A percentile compares a stretch with the other conserved stretches of the same genome.
These are phyloP conservation scores for Tetrahymena borealis DNA, from an alignment of 73 alveolate species.

Conservation along the genomic window DNA sequence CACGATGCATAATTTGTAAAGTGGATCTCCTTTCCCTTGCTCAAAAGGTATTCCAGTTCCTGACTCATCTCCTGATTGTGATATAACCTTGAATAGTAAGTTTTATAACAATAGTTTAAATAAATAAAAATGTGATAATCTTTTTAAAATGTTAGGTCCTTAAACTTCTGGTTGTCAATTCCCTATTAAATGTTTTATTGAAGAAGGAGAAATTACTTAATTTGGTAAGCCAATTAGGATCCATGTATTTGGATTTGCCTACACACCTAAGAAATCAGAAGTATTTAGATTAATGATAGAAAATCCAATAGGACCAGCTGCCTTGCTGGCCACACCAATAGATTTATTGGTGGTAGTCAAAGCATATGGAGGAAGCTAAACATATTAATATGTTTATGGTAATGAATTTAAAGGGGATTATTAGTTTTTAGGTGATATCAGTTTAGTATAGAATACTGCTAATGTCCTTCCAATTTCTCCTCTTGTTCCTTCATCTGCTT, in stretches of 20 bases:
- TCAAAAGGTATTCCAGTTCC: neutral
- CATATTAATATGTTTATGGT: neutral
- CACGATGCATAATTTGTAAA: neutral
- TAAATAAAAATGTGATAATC: neutral
- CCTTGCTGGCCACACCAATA: neutral
- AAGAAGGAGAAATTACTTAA: neutral
- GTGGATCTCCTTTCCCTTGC: neutral
- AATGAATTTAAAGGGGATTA: neutral
- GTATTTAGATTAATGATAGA: neutral
- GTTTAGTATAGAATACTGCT: neutral
- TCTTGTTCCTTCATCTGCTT: neutral
- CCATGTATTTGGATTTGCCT: neutral
- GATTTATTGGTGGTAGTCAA: neutral
- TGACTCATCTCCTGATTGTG: neutral
- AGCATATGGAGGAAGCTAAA: neutral
- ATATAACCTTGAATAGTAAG: neutral
- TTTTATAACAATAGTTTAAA: neutral
- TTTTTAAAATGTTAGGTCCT: neutral
- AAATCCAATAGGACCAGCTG: neutral
- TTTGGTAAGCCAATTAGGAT: neutral
- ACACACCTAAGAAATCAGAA: neutral
- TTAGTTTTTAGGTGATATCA: neutral
- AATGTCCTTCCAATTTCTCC: neutral
- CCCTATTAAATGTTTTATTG: neutral
- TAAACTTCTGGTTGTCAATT: neutral